Base-by-base conservation (phyloP, 345 rosid species). In the Hibiscus syriacus region DNA sequence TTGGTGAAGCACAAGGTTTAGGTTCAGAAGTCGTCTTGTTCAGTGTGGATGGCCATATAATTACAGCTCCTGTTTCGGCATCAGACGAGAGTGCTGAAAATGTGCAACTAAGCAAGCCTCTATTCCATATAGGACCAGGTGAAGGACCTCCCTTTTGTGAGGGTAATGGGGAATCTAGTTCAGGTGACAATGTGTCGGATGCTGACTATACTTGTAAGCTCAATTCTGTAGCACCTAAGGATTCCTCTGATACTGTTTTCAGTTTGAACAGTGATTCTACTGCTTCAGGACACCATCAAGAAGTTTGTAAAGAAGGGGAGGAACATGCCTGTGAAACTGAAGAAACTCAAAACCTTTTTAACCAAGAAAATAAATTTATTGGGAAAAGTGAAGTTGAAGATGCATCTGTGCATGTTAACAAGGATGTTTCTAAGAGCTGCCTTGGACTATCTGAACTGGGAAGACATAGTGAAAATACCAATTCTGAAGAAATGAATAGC, bases 1-100 rank as follows among this genome's bases (percentile, higher is more conserved):
- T 78, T 62, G 79, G 78, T 65, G 88, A 86, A 52, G 75, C 87
- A 70, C 84, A 78, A 27, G 78, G 66, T 66, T 76, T 78, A 1
- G 82, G 84, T 72, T 84, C 98, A 10, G 90, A 85, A 74, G 94
- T 92, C 54, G 81, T 92, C 55, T 84, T 92, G 82, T 83, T 92
- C 67, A 92, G 96, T 68, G 82, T 87, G 67, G 96, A 90, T 72
- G 98, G 98, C 26, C 96, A 78, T 74, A 76, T 92, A 68, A 67
- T 92, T 65, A 90, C 87, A 27, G 98, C 98, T 0, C 96, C 98
- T 16, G 80, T 92, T 49, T 81, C 78, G 19, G 84, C 82, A 34
- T 86, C 89, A 7, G 95, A 92, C 66, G 78, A 74, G 78, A 67
- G 80, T 77, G 72, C 85, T 59, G 86, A 81, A 74, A 72, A 80